A percentile compares a stretch with the other conserved stretches of the same genome.
phyloP scores from a whole-genome alignment of 768 basidiomycete genomes.

The Lepiota subincarnata region DNA sequence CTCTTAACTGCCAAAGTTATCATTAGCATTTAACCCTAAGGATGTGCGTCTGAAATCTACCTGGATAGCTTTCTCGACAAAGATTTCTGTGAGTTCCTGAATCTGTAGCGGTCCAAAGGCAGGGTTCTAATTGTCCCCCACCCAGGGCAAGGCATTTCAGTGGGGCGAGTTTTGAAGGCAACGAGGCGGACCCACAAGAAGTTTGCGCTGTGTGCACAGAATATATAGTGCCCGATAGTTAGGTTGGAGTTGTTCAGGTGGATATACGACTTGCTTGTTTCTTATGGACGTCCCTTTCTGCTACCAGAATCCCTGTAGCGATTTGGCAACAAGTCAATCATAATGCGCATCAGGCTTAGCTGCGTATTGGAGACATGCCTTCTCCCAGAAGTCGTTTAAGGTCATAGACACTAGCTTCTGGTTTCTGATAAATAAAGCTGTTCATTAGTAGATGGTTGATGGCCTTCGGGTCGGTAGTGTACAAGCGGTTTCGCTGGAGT shows the following conservation, averaged over 20 bases:
- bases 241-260: not conserved
- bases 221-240: not conserved
- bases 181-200: conserved; percentile 27
- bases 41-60: conserved; percentile 23
- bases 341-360: too few relatives aligned
- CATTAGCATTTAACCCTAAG: not conserved
- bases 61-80: conserved; percentile 47
- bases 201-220: conserved; percentile 27
- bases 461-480: conserved; percentile 57
- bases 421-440: conserved; percentile 50
- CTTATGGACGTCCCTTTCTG: conserved; percentile 40
- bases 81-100: conserved; percentile 48
- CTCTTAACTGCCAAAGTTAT: conserved; percentile 37
- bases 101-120: conserved; percentile 60
- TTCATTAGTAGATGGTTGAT: conserved; percentile 59
- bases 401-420: conserved; percentile 32
- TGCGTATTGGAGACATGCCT: conserved; percentile 19
- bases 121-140: conserved; percentile 43
- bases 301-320: conserved; percentile 43
- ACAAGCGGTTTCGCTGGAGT: conserved; percentile 33
- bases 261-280: conserved; percentile 28
- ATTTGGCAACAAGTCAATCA: not conserved
- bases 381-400: conserved; percentile 39
- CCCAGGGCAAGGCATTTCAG: not conserved
- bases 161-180: not conserved